Base-by-base conservation (phyloP, 2,329 filamentous ascomycete species). In the Hymenoscyphus occultus region DNA sequence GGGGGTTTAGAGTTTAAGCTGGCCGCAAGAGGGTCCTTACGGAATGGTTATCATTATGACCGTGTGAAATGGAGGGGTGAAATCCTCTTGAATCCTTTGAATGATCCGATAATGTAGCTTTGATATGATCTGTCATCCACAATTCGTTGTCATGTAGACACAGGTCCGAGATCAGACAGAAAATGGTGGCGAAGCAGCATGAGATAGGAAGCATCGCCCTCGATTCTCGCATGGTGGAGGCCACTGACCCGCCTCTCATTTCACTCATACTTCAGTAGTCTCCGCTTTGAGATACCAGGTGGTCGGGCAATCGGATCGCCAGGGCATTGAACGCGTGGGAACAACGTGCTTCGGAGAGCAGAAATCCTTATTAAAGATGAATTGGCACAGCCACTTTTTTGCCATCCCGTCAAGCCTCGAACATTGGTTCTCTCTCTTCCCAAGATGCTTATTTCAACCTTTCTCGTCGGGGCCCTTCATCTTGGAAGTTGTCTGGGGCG, bases 401-500 rank as follows among this genome's bases (percentile, higher is more conserved):
- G 22, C 48, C 48, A 13, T 28, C 22, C 13, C 48, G 22, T 54
- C 13, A 54, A 54, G 48, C 19, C 5, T 31, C 48, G 22, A 54
- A 10, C 48, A 54, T 54, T 22, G 14, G 28, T 31, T 54, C 48
- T 54, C 22, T 12, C 22, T 54, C 48, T 54, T 54, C 48, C 48
- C 56, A n/a, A 16, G 22, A 57, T 57, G 56, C 32, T 57, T 16
- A 2, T 57, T 39, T 31, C 56, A 32, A 39, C 56, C 16, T 32
- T 57, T 12, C 28, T 57, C 56, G 56, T 57, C 14, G 56, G 22
- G n/a, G 56, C 56, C 13, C 32, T 57, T 16, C 56, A 57, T 13
- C 31, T 57, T 32, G 56, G 56, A 57, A 57, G 56, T 39, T 57
- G 56, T 57, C n/a, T 57, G 56, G 56, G 31, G 13, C 32, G 31